Evolutionary conservation across 208 protist genomes (phyloP).

Genomic region (Tritrichomonas musculus): DNA sequence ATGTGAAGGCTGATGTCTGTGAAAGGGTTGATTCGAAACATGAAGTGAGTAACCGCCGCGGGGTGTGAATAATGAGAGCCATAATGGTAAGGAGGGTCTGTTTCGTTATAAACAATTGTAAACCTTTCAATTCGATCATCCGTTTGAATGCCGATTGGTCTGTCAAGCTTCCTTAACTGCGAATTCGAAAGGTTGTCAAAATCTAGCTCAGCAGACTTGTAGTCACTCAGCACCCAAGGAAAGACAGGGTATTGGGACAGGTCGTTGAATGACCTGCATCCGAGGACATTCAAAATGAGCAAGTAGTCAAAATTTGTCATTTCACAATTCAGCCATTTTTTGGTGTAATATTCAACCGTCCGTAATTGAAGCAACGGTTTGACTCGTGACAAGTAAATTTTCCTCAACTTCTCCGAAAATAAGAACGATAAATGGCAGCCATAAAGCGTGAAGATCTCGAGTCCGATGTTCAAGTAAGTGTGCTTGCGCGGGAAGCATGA

Average conservation of each 20-base stretch:
- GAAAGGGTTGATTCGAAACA: not conserved
- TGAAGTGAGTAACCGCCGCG: not conserved
- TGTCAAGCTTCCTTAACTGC: not conserved
- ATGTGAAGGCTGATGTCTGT: not conserved
- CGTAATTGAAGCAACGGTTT: not conserved
- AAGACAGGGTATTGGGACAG: not conserved
- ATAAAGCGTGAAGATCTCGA: not conserved
- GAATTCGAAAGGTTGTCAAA: too few species aligned
- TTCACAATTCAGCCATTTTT: not conserved
- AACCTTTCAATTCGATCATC: not conserved
- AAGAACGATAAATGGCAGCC: not conserved
- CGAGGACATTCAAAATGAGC: not conserved
- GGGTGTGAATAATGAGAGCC: conserved; percentile 11
- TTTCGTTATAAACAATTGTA: not conserved
- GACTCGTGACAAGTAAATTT: not conserved
- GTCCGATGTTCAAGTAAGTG: not conserved
- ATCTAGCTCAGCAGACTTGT: not conserved
- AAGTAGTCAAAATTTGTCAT: not conserved
- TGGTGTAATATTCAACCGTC: not conserved
- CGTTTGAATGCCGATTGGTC: not conserved
- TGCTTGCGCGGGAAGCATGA: not conserved
- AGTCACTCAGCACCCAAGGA: not conserved
- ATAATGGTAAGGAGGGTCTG: not conserved
- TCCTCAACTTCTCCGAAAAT: not conserved
- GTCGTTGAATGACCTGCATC: not conserved